phyloP scores from a whole-genome alignment of 192 early-diverging fungal species.

The Coemansia sp. region DNA sequence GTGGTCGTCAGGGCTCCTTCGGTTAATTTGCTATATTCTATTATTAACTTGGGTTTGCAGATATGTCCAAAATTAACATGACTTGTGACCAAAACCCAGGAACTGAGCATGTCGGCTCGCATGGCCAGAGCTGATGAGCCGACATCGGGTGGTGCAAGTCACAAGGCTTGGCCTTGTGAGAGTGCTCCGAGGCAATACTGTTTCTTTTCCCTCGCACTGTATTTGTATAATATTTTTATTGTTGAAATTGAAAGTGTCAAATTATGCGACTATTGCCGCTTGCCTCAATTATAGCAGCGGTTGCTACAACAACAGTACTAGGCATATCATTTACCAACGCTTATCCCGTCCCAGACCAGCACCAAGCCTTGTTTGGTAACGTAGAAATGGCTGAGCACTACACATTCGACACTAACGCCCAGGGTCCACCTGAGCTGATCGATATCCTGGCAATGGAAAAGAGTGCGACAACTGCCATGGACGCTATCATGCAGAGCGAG shows the following conservation, averaged over 20 bases:
- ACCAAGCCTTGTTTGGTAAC: constrained; percentile 21
- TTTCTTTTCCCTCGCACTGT: background rate
- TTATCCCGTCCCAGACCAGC: constrained; percentile 25
- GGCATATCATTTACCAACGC: constrained; percentile 16
- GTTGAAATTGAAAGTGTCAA: background rate
- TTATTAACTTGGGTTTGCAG: background rate
- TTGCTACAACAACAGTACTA: constrained; percentile 17
- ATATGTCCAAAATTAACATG: background rate
- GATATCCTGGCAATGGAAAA: constrained; percentile 46
- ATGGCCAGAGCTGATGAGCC: constrained; percentile 3
- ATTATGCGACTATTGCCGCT: constrained; percentile 16
- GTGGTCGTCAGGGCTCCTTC: background rate
- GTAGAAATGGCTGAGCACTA: constrained; percentile 25
- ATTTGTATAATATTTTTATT: background rate
- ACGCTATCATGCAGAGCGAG: constrained; percentile 51
- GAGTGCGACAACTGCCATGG: constrained; percentile 45
- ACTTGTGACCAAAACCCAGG: background rate
- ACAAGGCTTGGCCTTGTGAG: background rate
- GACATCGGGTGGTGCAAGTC: constrained; percentile 2
- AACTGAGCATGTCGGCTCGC: background rate
- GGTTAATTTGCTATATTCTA: background rate
- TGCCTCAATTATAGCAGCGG: constrained; percentile 18
- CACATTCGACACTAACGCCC: constrained; percentile 33
- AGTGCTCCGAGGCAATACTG: background rate
- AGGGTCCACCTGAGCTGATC: constrained; percentile 38